Percentiles rank a stretch among this genome's conserved stretches.
phyloP scores from a whole-genome alignment of 495 filamentous ascomycete species.

The Aspergillus conjunctus region DNA sequence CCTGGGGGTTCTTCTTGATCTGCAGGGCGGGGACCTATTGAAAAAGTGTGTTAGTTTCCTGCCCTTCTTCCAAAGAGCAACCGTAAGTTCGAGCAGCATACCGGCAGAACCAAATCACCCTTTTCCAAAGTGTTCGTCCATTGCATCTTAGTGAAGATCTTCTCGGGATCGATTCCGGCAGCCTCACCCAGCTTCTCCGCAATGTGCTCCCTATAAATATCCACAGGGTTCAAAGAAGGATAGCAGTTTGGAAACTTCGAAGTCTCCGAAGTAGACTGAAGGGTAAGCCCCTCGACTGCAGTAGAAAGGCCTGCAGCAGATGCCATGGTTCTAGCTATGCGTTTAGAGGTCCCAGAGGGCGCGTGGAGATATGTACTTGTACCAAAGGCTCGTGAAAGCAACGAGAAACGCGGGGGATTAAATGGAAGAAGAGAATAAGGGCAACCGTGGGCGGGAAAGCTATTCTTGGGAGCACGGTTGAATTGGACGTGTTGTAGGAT shows the following conservation, averaged over 20 bases:
- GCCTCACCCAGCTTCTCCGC: constrained; percentile 70
- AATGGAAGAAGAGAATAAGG: constrained; percentile 19
- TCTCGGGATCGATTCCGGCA: constrained; percentile 68
- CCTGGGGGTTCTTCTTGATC: constrained; percentile 74
- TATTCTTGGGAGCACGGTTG: constrained; percentile 20
- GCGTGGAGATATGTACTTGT: neutral
- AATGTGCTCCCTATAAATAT: constrained; percentile 86
- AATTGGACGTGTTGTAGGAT: constrained; percentile 26
- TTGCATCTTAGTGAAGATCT: constrained; percentile 75
- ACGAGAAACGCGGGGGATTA: constrained; percentile 22
- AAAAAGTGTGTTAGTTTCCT: constrained; percentile 4
- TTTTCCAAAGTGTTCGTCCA: constrained; percentile 88
- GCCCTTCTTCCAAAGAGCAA: neutral
- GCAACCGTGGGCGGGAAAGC: constrained; percentile 19
- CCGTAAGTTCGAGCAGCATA: constrained; percentile 28
- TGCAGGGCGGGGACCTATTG: constrained; percentile 67
- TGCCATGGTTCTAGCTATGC: constrained; percentile 34
- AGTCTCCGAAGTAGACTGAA: constrained; percentile 42
- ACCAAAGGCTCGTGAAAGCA: constrained; percentile 11
- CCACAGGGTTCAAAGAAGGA: constrained; percentile 78
- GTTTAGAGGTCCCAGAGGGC: constrained; percentile 8
- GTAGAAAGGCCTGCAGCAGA: constrained; percentile 35
- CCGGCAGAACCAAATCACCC: constrained; percentile 81
- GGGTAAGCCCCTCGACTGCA: constrained; percentile 43
- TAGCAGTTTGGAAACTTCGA: constrained; percentile 51